phyloP scores from a whole-genome alignment of 441 rosid genomes.

The Erodium moschatum region DNA sequence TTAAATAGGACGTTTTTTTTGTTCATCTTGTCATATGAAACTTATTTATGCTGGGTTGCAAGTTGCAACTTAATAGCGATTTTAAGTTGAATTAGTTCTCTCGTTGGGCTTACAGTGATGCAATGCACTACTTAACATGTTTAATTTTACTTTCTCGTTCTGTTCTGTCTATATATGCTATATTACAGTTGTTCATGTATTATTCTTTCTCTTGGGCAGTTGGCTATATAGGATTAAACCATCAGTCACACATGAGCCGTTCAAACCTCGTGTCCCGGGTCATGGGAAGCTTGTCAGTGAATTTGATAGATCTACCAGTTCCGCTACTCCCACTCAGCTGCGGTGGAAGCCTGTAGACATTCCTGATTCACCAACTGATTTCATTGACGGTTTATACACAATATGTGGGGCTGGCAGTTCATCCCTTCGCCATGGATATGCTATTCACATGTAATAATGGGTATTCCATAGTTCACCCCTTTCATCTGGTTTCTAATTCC shows the following conservation, averaged over 20 bases:
- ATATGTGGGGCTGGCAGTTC: constrained; percentile 93
- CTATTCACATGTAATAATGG: constrained; percentile 83
- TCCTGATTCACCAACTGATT: constrained; percentile 60
- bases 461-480: constrained; percentile 6
- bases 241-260: constrained; percentile 91
- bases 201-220: constrained; percentile 26
- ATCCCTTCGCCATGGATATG: constrained; percentile 80
- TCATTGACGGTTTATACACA: constrained; percentile 69
- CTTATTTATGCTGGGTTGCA: not conserved
- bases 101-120: not conserved
- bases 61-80: not conserved
- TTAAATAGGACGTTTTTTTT: not conserved
- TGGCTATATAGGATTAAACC: constrained; percentile 91
- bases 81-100: not conserved
- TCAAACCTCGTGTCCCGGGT: constrained; percentile 51
- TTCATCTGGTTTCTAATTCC: too few relatives aligned
- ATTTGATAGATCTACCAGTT: constrained; percentile 55
- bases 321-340: constrained; percentile 76
- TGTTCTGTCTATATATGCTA: not conserved
- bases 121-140: not conserved
- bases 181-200: not conserved
- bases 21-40: not conserved
- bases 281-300: constrained; percentile 69
- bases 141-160: too few relatives aligned
- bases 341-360: constrained; percentile 85